Conservation (phyloP, 192 early-diverging fungal species). For the Lunasporangiospora selenospora region DNA sequence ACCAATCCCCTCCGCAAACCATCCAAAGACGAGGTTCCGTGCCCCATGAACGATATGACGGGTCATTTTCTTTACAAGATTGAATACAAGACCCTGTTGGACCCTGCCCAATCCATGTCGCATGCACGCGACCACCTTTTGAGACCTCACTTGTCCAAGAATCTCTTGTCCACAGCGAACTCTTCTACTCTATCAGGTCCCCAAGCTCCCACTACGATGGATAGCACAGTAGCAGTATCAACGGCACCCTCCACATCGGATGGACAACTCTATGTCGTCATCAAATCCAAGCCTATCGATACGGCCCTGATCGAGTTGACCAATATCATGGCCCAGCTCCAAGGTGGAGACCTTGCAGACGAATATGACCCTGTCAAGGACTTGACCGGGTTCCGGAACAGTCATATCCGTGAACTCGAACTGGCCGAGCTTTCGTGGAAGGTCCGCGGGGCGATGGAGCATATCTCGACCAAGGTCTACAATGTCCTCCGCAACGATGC, state of each 20-base stretch:
- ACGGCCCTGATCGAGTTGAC: constrained; percentile 45
- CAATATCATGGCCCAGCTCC: constrained; percentile 47
- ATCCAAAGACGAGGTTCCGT: constrained; percentile 4
- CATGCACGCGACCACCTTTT: no score
- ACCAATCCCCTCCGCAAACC: not conserved
- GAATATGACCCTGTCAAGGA: constrained; percentile 46
- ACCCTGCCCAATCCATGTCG: no score
- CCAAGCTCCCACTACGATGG: no score
- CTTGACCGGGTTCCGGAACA: constrained; percentile 37
- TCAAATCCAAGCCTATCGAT: constrained; percentile 48
- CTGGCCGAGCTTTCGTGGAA: constrained; percentile 36
- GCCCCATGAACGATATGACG: constrained; percentile 42
- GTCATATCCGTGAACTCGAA: constrained; percentile 43
- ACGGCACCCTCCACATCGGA: no score
- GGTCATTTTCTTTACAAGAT: constrained; percentile 42
- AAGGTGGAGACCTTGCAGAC: constrained; percentile 35
- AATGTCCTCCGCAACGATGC: constrained; percentile 42
- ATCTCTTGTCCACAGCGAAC: no score
- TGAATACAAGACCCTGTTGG: constrained; percentile 2
- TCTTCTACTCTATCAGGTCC: no score
- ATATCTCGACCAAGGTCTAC: constrained; percentile 44
- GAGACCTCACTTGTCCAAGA: no score
- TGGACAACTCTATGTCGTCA: constrained; percentile 31
- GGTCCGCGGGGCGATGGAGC: constrained; percentile 28
- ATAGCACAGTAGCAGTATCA: no score